Conservation (phyloP, 257 asterid species). For the Petunia axillaris region DNA sequence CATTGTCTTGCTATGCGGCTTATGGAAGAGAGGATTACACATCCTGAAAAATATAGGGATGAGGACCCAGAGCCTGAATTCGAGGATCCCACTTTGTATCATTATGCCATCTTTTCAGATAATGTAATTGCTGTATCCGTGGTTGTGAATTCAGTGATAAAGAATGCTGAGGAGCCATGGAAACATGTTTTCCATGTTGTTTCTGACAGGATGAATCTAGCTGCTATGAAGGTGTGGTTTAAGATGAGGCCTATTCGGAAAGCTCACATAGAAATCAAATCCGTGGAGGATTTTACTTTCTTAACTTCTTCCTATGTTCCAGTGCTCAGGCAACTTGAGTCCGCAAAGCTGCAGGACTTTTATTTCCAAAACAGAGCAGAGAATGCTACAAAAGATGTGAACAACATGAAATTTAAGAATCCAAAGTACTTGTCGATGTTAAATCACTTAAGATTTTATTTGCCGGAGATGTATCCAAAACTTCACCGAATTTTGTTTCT, state of each 20-base stretch:
- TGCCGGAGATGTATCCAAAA: slow-evolving; percentile 89
- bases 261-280: slow-evolving; percentile 83
- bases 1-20: slow-evolving; percentile 98
- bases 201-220: slow-evolving; percentile 86
- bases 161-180: slow-evolving; percentile 90
- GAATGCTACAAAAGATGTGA: slow-evolving; percentile 72
- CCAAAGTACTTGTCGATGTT: slow-evolving; percentile 83
- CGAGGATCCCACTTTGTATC: slow-evolving; percentile 87
- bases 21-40: slow-evolving; percentile 92
- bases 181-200: slow-evolving; percentile 91
- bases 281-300: slow-evolving; percentile 70
- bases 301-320: slow-evolving; percentile 80
- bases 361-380: slow-evolving; percentile 83
- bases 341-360: slow-evolving; percentile 59
- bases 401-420: slow-evolving; percentile 67
- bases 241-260: slow-evolving; percentile 91
- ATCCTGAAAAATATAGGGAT: slow-evolving; percentile 84
- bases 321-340: slow-evolving; percentile 67
- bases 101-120: slow-evolving; percentile 89
- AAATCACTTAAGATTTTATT: slow-evolving; percentile 88
- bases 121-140: slow-evolving; percentile 91
- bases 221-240: slow-evolving; percentile 97
- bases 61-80: slow-evolving; percentile 77
- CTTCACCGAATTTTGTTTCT: slow-evolving; percentile 79
- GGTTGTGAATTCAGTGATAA: slow-evolving; percentile 82